Percentiles rank a stretch among this genome's conserved stretches.
Conservation (phyloP, 2,329 filamentous ascomycete genomes). For the Bisporella sp. region DNA sequence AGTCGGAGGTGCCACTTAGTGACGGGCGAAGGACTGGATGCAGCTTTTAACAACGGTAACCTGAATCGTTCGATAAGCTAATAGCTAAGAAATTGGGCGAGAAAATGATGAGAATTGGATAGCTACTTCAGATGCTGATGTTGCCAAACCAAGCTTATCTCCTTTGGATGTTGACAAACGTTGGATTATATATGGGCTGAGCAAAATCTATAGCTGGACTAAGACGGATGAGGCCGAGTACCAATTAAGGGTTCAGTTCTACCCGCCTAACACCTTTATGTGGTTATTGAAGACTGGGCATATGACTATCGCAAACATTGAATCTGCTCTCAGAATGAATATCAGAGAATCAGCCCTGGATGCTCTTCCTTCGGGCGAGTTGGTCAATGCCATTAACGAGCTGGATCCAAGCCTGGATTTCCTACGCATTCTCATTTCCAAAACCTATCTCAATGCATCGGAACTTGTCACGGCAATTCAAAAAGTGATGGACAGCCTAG, state of each 20-base stretch:
- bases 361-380: constrained; percentile 48
- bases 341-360: constrained; percentile 28
- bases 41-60: constrained; percentile 28
- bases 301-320: constrained; percentile 51
- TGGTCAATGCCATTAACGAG: constrained; percentile 54
- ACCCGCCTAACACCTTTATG: constrained; percentile 43
- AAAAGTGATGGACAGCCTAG: constrained; percentile 62
- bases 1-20: constrained; percentile 11
- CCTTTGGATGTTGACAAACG: constrained; percentile 55
- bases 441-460: constrained; percentile 55
- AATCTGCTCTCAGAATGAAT: constrained; percentile 47
- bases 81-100: constrained; percentile 31
- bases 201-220: constrained; percentile 37
- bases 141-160: constrained; percentile 25
- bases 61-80: constrained; percentile 33
- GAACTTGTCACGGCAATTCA: constrained; percentile 63
- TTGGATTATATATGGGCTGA: constrained; percentile 51
- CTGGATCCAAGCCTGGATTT: constrained; percentile 64
- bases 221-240: constrained; percentile 7
- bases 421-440: constrained; percentile 57
- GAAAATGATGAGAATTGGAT: constrained; percentile 3
- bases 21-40: constrained; percentile 26
- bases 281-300: constrained; percentile 56
- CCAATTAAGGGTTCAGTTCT: constrained; percentile 34
- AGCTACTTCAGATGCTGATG: neutral